Percentiles rank a stretch among this genome's conserved stretches.
Conservation (phyloP, 2,329 filamentous ascomycete species). For the Colletotrichum higginsianum region DNA sequence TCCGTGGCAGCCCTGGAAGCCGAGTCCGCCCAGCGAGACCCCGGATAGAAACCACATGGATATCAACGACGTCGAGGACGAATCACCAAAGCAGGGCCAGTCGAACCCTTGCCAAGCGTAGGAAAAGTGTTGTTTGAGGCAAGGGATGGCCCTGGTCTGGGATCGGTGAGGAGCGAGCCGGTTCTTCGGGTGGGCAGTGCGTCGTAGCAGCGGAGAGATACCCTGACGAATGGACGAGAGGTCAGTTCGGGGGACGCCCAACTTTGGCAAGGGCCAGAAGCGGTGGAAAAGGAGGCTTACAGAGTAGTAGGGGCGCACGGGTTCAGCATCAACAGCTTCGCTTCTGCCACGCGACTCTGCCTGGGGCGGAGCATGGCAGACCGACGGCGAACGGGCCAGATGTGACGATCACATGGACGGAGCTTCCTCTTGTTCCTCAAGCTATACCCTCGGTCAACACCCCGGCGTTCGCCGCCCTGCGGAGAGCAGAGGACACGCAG, state of each 20-base stretch:
- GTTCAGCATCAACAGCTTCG: not conserved
- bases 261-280: no score
- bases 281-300: not conserved
- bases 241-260: not conserved
- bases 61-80: not conserved
- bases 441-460: not conserved
- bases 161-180: not conserved
- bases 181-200: not conserved
- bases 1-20: not conserved
- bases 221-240: not conserved
- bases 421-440: not conserved
- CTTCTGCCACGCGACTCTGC: not conserved
- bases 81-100: slow-evolving; percentile 4
- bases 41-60: not conserved
- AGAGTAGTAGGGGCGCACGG: no score
- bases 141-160: not conserved
- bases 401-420: not conserved
- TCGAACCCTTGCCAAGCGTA: not conserved
- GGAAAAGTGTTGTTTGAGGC: not conserved
- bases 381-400: not conserved
- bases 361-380: not conserved
- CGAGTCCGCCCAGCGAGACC: not conserved
- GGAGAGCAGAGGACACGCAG: not conserved
- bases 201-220: not conserved
- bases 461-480: no score